Base-by-base conservation (phyloP, 441 rosid genomes). In the Erysimum cheiri region DNA sequence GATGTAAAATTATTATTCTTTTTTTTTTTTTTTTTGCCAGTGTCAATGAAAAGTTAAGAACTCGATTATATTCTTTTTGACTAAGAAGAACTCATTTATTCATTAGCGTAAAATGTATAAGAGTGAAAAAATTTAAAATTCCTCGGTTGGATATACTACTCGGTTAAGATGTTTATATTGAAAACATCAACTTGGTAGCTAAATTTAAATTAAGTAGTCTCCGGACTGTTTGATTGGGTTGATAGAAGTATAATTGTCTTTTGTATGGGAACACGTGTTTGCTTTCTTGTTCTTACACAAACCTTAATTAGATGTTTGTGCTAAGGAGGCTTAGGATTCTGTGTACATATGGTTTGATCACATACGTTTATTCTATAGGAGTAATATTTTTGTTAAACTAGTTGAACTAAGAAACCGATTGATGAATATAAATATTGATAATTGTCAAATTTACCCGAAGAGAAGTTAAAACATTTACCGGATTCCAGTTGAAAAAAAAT, bases 161-260 rank as follows among this genome's bases (percentile, higher is more conserved):
- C n/a, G 28, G 26, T n/a, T 52, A 52, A 52, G 39, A 10, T 14
- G 39, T 28, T 29, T 53, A 66, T 29, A 66, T 29, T 14, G 50
- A 28, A 66, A 54, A 8, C 40, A 52, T 50, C 49, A 37, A 65
- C 19, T 4, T 46, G 12, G 8, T 19, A 13, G 32, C 32, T 47
- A 19, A 0, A 4, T 55, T 13, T 13, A 3, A 53, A 29, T n/a
- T 1, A 52, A 3, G 2, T 17, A 49, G 2, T 8, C 8, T 54
- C 12, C 6, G 10, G 46, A 13, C 10, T 59, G 28, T 3, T 24
- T 59, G 64, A 56, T 33, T 56, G 64, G 33, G 31, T 59, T 39
- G 48, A 24, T 39, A 40, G 33, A 58, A 37, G 47, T 39, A 59
- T 59, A 59, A 12, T 59, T 39, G 48, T 59, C 64, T 37, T 59